Evolutionary conservation across 75 land plant species (phyloP), one percentile per base, ranked within the genome.

Genomic region (Cryptomeria japonica): DNA sequence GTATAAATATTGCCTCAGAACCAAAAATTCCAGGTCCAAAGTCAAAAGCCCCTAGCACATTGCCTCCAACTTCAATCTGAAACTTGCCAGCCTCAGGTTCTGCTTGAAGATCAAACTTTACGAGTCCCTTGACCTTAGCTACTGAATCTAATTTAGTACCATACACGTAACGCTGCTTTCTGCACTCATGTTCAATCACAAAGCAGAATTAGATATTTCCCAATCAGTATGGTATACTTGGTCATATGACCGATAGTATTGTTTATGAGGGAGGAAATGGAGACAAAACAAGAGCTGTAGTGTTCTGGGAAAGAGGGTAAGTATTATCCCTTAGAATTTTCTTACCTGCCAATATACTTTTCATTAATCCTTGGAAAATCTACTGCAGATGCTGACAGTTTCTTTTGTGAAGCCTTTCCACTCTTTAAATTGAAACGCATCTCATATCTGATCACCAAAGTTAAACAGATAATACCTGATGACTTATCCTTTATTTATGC

Each of bases 331-430:
- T 7, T 36, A 31, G 31, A 15, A 55, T 32, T 34, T 37, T 32
- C 42, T 89, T 92, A 97, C 99, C 99, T 94, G 83, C 99, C 97
- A 91, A 92, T 92, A 86, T 94, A 97, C 86, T 90, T 89, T 84
- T 98, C 99, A 94, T 98, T 98, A 31, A 98, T 91, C 87, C 96
- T 85, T 64, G 99, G 99, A 89, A 98, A 98, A 84, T 98, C 99
- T 14, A 95, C 94, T 84, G 93, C 83, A 68, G 95, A 88, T 36
- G 64, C 91, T 12, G 97, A 94, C 77, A 98, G 87, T 90, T 93
- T 91, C 87, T 85, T 96, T 87, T 98, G 96, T 53, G 94, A 90
- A 83, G 97, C 99, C 36, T 88, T 86, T n/a, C 99, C 99, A 87
- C 88, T 94, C 92, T 95, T 95, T 89, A 98, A 64, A 88, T 98